Evolutionary conservation across 2,329 filamentous ascomycete species (phyloP), one percentile per base, ranked within the genome.

Genomic region (Podosphaera leucotricha): DNA sequence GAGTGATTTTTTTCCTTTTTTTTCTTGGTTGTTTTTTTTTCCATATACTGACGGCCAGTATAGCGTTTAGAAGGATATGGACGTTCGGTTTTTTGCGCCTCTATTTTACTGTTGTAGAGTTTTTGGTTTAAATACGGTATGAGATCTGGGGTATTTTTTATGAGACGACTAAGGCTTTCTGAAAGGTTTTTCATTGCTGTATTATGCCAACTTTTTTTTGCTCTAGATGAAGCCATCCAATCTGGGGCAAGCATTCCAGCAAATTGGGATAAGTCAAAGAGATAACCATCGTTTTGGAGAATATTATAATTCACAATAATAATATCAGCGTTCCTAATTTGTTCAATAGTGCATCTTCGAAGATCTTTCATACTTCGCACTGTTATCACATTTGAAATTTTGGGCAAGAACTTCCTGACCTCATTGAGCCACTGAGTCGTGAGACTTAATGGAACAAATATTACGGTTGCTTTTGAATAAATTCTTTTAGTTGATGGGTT

Each of bases 371-470:
- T 49, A 0, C 48, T 60, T 15, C 59, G 58, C 38, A 76, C 61
- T 1, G 62, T 48, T 1, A 72, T 39, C 2, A 75, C 57, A 2
- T 44, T 36, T n/a, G 38, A 3, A 11, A 40, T 38, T 0, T 2
- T 2, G 0, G 19, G n/a, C 19, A 21, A 39, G 13, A 69, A 74
- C 43, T 68, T 68, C 2, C 51, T 41, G 13, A 72, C 64, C 48
- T 80, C 75, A 0, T 56, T 53, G 7, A 54, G 52, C 76, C 76
- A 80, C 52, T 80, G 76, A 5, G 60, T 52, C 1, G 67, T 57
- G 4, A 80, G 59, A 41, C 70, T 66, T 0, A 55, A 47, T 0
- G 75, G 75, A 6, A 71, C 68, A 0, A 80, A 54, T 22, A 79
- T 66, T 2, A 80, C 54, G 0, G 74, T 79, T 3, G 72, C 75